Conservation (phyloP, 306 rosid species). For the Sicyos edulis region DNA sequence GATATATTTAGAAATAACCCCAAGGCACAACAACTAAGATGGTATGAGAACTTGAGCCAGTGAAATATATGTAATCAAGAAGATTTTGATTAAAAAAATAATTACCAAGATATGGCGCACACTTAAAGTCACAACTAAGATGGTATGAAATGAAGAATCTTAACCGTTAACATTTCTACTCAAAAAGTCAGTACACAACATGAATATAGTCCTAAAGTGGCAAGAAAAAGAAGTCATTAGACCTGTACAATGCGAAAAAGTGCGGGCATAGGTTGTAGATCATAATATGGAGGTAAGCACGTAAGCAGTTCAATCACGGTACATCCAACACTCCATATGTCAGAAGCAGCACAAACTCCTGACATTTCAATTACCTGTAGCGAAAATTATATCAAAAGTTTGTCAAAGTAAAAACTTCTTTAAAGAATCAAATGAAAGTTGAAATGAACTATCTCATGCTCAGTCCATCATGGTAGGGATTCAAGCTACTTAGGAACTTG, state of each 20-base stretch:
- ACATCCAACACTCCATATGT: constrained; percentile 99
- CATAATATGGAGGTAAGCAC: constrained; percentile 95
- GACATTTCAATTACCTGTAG: constrained; percentile 99
- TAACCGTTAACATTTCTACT: too few relatives aligned
- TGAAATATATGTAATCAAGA: too few relatives aligned
- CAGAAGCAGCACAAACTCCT: constrained; percentile 99
- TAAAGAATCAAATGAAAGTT: not conserved
- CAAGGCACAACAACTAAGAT: not conserved
- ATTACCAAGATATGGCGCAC: too few relatives aligned
- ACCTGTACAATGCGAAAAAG: constrained; percentile 99
- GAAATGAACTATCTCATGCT: not conserved
- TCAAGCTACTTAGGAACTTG: not conserved
- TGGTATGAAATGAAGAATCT: too few relatives aligned
- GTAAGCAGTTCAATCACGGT: constrained; percentile 98
- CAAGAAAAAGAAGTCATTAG: not conserved
- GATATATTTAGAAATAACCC: not conserved
- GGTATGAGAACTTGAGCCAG: too few relatives aligned
- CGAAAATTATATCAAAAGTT: constrained; percentile 8
- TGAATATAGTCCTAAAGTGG: not conserved
- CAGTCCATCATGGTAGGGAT: not conserved
- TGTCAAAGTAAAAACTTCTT: not conserved
- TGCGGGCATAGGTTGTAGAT: constrained; percentile 99
- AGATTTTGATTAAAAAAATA: too few relatives aligned
- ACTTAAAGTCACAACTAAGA: too few relatives aligned
- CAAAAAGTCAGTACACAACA: too few relatives aligned